Conservation (phyloP, 495 filamentous ascomycete genomes). For the Podospora bellae-mahoneyi region DNA sequence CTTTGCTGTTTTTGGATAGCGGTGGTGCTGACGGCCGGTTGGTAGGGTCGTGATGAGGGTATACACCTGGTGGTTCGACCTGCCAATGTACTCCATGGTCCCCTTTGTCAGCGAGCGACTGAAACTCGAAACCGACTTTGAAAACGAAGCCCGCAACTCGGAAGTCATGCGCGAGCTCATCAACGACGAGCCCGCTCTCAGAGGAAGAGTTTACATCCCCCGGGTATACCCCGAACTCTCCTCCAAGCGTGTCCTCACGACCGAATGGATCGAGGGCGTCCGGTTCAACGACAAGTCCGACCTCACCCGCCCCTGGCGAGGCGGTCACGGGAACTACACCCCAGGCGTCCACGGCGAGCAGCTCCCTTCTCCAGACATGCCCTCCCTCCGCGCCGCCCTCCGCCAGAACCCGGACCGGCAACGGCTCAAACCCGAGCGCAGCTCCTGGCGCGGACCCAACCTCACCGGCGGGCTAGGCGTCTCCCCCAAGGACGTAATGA, state of each 20-base stretch:
- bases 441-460: slow-evolving; percentile 69
- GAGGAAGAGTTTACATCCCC: slow-evolving; percentile 81
- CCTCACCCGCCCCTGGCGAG: slow-evolving; percentile 69
- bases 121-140: slow-evolving; percentile 88
- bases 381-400: slow-evolving; percentile 39
- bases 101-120: slow-evolving; percentile 87
- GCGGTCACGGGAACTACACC: slow-evolving; percentile 69
- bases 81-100: slow-evolving; percentile 83
- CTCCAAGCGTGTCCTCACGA: slow-evolving; percentile 82
- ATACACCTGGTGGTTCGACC: slow-evolving; percentile 78
- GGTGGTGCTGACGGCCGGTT: slow-evolving; percentile 32
- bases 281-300: slow-evolving; percentile 84
- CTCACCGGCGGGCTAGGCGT: slow-evolving; percentile 77
- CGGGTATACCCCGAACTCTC: slow-evolving; percentile 77
- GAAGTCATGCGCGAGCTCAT: slow-evolving; percentile 78
- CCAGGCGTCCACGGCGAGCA: slow-evolving; percentile 70
- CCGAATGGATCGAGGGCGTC: slow-evolving; percentile 96
- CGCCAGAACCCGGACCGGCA: slow-evolving; percentile 45
- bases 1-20: slow-evolving; percentile 26
- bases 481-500: slow-evolving; percentile 81
- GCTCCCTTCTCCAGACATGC: slow-evolving; percentile 52
- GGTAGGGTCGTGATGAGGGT: slow-evolving; percentile 60
- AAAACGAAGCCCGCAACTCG: slow-evolving; percentile 84
- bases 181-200: slow-evolving; percentile 69
- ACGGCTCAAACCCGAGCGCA: slow-evolving; percentile 72